A percentile compares a stretch with the other conserved stretches of the same genome.
These are phyloP conservation scores for Didymella glomerata DNA, from an alignment of 2,329 filamentous ascomycete species.

Conservation along the genomic window DNA sequence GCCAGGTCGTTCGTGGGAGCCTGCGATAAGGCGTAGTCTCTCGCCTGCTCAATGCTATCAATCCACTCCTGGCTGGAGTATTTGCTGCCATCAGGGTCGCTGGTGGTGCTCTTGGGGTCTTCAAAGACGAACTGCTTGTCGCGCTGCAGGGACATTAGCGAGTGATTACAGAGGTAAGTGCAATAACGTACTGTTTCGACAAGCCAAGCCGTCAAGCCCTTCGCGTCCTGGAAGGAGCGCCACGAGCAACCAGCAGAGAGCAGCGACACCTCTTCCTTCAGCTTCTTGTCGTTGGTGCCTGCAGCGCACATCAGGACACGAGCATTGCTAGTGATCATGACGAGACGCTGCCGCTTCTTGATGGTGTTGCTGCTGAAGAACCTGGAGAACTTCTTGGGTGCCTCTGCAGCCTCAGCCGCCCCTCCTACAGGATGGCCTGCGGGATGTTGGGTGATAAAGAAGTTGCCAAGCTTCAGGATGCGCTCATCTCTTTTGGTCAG, in stretches of 20 bases:
- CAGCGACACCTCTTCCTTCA: slow-evolving; percentile 91
- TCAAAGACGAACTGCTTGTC: slow-evolving; percentile 95
- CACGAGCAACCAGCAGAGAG: slow-evolving; percentile 78
- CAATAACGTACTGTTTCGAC: slow-evolving; percentile 83
- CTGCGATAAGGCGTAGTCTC: slow-evolving; percentile 82
- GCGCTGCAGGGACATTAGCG: slow-evolving; percentile 63
- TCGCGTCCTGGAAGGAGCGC: slow-evolving; percentile 82
- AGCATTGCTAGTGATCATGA: slow-evolving; percentile 93
- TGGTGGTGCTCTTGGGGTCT: slow-evolving; percentile 78
- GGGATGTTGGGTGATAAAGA: slow-evolving; percentile 82
- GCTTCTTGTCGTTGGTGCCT: slow-evolving; percentile 93
- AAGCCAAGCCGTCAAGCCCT: slow-evolving; percentile 86
- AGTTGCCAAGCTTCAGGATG: slow-evolving; percentile 91
- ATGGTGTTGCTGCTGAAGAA: slow-evolving; percentile 92
- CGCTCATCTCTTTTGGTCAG: slow-evolving; percentile 89
- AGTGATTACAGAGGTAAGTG: too few species aligned
- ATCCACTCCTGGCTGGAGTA: slow-evolving; percentile 89
- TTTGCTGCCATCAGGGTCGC: slow-evolving; percentile 69
- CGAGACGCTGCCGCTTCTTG: slow-evolving; percentile 91
- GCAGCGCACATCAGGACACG: slow-evolving; percentile 89
- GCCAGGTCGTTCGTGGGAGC: slow-evolving; percentile 64
- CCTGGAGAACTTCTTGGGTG: slow-evolving; percentile 83
- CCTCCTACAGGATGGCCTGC: slow-evolving; percentile 77
- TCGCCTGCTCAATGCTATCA: slow-evolving; percentile 84
- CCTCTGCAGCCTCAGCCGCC: slow-evolving; percentile 70